Conservation (phyloP, 2,329 filamentous ascomycete species). For the Claviceps monticola region DNA sequence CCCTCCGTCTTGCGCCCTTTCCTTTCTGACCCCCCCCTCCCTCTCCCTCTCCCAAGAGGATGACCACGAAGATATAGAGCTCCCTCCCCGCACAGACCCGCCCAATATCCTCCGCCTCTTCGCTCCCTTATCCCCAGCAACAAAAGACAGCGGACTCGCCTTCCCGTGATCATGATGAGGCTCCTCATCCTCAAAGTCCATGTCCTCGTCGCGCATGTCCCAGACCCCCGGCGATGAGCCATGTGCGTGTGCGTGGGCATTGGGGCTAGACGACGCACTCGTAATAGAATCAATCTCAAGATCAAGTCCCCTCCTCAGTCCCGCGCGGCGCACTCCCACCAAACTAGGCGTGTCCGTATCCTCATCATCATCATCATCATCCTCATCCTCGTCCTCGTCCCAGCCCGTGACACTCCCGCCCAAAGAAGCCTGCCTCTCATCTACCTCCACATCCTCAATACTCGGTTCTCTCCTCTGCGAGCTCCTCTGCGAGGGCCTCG, state of each 20-base stretch:
- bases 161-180: neutral
- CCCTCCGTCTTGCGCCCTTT: no score
- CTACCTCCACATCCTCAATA: conserved; percentile 22
- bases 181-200: neutral
- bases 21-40: no score
- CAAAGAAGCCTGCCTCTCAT: conserved; percentile 5
- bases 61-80: conserved; percentile 4
- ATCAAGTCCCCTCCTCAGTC: neutral
- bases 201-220: no score
- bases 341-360: neutral
- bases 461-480: conserved; percentile 14
- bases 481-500: conserved; percentile 15
- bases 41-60: no score
- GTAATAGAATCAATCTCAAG: neutral
- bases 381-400: neutral
- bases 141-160: neutral
- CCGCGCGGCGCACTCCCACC: neutral
- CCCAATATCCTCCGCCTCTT: conserved; percentile 7
- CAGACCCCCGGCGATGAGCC: no score
- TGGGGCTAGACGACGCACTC: neutral
- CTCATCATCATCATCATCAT: neutral
- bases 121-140: conserved; percentile 6
- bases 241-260: no score
- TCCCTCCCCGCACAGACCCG: conserved; percentile 15
- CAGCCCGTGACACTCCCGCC: neutral